Conservation (phyloP, 2,329 filamentous ascomycete genomes). For the Drechslera avenae region DNA sequence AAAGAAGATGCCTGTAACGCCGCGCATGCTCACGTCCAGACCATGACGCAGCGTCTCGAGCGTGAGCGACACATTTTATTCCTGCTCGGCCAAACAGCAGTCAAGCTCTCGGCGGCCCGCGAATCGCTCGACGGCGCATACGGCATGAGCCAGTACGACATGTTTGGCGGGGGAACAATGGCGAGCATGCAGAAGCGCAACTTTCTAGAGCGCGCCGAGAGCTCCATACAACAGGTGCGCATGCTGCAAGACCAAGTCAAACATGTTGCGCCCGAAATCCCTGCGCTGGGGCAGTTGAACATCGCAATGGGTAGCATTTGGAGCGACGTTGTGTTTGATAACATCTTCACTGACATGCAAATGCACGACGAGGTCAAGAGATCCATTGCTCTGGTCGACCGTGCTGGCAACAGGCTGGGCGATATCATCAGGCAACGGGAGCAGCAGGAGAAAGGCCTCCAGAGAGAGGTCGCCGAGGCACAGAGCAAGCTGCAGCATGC, state of each 20-base stretch:
- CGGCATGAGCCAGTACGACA: conserved; percentile 48
- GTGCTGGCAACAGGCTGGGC: conserved; percentile 31
- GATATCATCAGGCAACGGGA: conserved; percentile 45
- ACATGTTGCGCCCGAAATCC: conserved; percentile 48
- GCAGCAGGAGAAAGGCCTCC: conserved; percentile 28
- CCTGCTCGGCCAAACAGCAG: conserved; percentile 29
- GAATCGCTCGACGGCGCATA: conserved; percentile 33
- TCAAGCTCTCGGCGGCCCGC: conserved; percentile 30
- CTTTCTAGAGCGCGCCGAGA: conserved; percentile 57
- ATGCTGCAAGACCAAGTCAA: conserved; percentile 49
- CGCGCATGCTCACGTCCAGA: conserved; percentile 17
- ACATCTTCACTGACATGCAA: conserved; percentile 59
- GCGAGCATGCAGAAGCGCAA: conserved; percentile 61
- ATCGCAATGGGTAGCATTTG: conserved; percentile 56
- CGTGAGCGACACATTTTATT: conserved; percentile 33
- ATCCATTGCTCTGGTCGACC: conserved; percentile 44
- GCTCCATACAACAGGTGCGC: conserved; percentile 49
- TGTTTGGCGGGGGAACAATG: conserved; percentile 57
- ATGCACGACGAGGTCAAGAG: conserved; percentile 60
- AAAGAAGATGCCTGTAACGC: conserved; percentile 30
- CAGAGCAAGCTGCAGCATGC: conserved; percentile 38
- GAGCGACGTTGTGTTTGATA: conserved; percentile 61
- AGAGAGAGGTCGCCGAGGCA: conserved; percentile 37
- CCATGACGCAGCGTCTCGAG: conserved; percentile 27
- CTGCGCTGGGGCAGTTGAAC: conserved; percentile 47